Evolutionary conservation across 192 early-diverging fungal genomes (phyloP), one percentile per base, ranked within the genome.

Genomic region (Coemansia sp.): DNA sequence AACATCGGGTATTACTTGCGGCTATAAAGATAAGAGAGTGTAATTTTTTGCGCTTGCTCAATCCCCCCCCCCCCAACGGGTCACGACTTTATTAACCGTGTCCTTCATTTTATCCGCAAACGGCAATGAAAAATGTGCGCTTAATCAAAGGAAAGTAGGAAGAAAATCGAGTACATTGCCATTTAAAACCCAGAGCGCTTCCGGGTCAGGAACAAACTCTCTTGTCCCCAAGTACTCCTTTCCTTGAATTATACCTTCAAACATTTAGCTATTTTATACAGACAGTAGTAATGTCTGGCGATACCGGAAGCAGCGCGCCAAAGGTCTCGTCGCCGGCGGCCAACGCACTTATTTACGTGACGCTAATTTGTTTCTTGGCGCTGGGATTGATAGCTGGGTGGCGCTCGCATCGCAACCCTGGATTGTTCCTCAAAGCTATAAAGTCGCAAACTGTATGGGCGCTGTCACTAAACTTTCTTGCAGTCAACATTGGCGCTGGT

Each of bases 401-500:
- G 60, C 72, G 70, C 12, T 65, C 74, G 24, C 71, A 75, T 28
- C 73, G 79, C 33, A 80, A 61, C 48, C 68, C 82, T 7, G 70
- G 73, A 0, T 67, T 76, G 24, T 86, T 85, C 49, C 67, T 87
- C n/a, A 81, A 80, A 52, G 74, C 85, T 19, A 60, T 80, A 38
- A 66, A 57, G 43, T 80, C 80, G 18, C 85, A 87, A 66, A 58
- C 58, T 11, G 77, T 81, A 38, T 30, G 77, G 33, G 51, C 79
- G 5, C 63, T 86, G 43, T 73, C 67, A 2, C 60, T 77, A 14
- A 85, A 85, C 61, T 87, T 78, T 54, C 66, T 83, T 25, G 75
- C 81, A 0, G 67, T 77, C 45, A 83, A 83, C 53, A 62, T 87
- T 38, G 86, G 86, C 21, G 76, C 83, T 14, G 82, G 85, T 44